Conservation (phyloP, 2,329 filamentous ascomycete species). For the Apiospora koreana region DNA sequence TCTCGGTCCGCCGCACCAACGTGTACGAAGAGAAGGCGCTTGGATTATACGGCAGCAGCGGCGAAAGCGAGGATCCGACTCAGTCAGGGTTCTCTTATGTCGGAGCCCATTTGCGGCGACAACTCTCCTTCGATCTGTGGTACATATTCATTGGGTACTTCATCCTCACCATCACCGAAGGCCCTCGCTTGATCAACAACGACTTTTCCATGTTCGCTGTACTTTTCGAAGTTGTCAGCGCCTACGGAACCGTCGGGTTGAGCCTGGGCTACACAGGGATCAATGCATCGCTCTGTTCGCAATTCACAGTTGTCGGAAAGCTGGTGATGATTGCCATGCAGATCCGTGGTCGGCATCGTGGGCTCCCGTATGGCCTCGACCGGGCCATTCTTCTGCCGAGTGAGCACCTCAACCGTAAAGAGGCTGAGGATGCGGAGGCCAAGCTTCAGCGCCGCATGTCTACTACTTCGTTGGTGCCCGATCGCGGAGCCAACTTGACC, state of each 20-base stretch:
- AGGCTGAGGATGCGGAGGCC: conserved; percentile 48
- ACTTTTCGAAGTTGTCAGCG: conserved; percentile 85
- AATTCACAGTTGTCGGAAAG: conserved; percentile 76
- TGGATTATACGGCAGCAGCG: conserved; percentile 65
- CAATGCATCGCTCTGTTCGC: conserved; percentile 78
- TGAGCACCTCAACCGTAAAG: conserved; percentile 55
- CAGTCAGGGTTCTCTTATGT: conserved; percentile 77
- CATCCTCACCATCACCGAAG: conserved; percentile 88
- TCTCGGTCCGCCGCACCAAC: conserved; percentile 90
- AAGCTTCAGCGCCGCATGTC: conserved; percentile 37
- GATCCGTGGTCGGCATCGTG: conserved; percentile 69
- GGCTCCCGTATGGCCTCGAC: conserved; percentile 66
- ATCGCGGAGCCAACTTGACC: conserved; percentile 22
- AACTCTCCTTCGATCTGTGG: conserved; percentile 97
- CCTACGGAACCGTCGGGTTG: conserved; percentile 92
- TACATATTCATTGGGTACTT: conserved; percentile 94
- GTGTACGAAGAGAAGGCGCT: conserved; percentile 92
- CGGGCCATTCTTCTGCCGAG: conserved; percentile 61
- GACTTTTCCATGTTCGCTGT: conserved; percentile 69
- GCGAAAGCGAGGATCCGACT: conserved; percentile 51
- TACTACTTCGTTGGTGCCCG: conserved; percentile 17
- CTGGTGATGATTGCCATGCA: conserved; percentile 70
- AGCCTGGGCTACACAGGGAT: conserved; percentile 77
- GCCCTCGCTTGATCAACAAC: conserved; percentile 61
- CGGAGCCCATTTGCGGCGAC: conserved; percentile 84